These are phyloP conservation scores for Phytophthora constricta DNA, from an alignment of 352 stramenopile species.

Conservation along the genomic window DNA sequence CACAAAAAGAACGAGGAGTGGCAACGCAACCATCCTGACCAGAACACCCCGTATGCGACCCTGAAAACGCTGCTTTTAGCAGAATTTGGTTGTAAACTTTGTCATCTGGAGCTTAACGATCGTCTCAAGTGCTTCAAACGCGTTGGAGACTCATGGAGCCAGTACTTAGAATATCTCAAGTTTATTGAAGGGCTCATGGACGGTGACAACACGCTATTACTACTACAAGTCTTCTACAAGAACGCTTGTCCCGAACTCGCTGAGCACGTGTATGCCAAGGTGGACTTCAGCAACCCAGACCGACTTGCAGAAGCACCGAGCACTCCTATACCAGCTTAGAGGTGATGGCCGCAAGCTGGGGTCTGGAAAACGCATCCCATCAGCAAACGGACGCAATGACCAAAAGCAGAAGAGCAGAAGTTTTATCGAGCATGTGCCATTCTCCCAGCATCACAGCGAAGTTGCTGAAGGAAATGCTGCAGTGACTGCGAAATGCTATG, in stretches of 20 bases:
- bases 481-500: no score
- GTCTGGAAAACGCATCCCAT: no score
- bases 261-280: background rate
- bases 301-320: background rate
- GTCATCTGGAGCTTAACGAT: slow-evolving; percentile 11
- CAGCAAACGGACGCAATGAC: no score
- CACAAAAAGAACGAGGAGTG: no score
- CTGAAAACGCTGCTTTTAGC: background rate
- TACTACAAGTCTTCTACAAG: slow-evolving; percentile 18
- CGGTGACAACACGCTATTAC: slow-evolving; percentile 6
- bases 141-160: slow-evolving; percentile 1
- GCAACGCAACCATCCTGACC: no score
- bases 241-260: slow-evolving; percentile 13
- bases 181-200: slow-evolving; percentile 20
- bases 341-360: background rate
- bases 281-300: background rate
- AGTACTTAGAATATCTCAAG: slow-evolving; percentile 19
- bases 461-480: no score
- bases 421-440: no score
- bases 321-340: background rate
- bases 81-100: background rate
- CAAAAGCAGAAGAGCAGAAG: no score
- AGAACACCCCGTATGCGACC: no score
- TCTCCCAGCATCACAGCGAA: no score
- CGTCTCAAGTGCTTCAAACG: slow-evolving; percentile 17